Evolutionary conservation across 257 asterid genomes (phyloP), one percentile per base, ranked within the genome.

Genomic region (Fraxinus anomala): DNA sequence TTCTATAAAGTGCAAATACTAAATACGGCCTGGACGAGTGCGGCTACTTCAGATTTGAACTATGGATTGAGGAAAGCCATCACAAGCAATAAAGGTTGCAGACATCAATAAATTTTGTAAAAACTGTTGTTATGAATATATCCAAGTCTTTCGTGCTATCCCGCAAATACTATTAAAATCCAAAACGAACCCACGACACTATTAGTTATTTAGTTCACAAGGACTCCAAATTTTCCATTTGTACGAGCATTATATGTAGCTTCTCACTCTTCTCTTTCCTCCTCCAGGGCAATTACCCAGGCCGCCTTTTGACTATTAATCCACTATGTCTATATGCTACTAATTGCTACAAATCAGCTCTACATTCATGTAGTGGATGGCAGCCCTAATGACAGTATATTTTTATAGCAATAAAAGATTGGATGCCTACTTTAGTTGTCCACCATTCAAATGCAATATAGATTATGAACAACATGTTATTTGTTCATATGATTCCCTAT

Each of bases 401-500:
- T 51, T 51, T 51, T 19, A 51, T 51, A 19, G 23, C 61, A 51
- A 51, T 16, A 51, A 14, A 51, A 49, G 49, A 42, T 17, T 3
- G 61, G 0, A 14, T 51, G 61, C 9, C 23, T 5, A 51, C 61
- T 51, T 19, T 17, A 51, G 61, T 17, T 11, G 7, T 51, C 9
- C 61, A 51, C 19, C 9, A 19, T 51, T 16, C 21, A 17, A 51
- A 51, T 51, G 61, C 17, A 51, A 16, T 49, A 49, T 51, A 17
- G 10, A 8, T 37, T 6, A 51, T 51, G 23, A 51, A 51, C 6
- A 17, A 17, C 21, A 4, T 51, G 21, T 51, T 16, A 54, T 65
- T 34, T 1, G 70, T 74, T 54, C 66, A 61, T n/a, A 63, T 26
- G 71, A 77, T 28, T 66, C 73, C 16, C 30, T 56, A 40, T 37